Percentiles rank a stretch among this genome's conserved stretches.
Evolutionary conservation across 768 basidiomycete genomes (phyloP).

Genomic region (Tulasnella sp.): DNA sequence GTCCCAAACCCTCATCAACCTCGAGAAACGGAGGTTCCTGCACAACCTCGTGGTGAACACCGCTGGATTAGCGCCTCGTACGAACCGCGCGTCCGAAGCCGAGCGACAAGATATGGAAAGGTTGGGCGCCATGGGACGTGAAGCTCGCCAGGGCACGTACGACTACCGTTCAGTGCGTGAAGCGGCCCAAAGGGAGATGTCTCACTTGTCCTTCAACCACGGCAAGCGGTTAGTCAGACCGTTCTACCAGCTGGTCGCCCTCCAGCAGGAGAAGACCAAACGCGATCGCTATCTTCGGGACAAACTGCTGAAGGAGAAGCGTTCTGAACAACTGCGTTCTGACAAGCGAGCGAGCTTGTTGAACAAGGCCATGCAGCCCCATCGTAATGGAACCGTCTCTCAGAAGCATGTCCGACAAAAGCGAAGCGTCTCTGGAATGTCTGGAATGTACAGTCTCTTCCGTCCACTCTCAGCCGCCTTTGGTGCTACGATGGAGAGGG

Average conservation of each 20-base stretch:
- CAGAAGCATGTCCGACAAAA: slow-evolving; percentile 80
- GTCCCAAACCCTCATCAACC: slow-evolving; percentile 60
- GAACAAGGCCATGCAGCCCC: slow-evolving; percentile 62
- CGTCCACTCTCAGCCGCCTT: slow-evolving; percentile 87
- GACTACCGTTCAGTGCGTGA: slow-evolving; percentile 72
- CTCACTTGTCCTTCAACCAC: slow-evolving; percentile 44
- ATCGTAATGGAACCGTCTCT: slow-evolving; percentile 47
- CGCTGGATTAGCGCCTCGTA: slow-evolving; percentile 46
- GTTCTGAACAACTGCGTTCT: slow-evolving; percentile 64
- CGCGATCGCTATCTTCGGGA: slow-evolving; percentile 68
- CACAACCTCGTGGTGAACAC: slow-evolving; percentile 60
- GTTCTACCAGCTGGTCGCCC: slow-evolving; percentile 53
- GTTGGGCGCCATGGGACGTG: slow-evolving; percentile 69
- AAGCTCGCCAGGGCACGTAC: slow-evolving; percentile 57
- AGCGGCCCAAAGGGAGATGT: slow-evolving; percentile 64
- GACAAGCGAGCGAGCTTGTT: slow-evolving; percentile 74
- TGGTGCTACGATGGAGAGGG: slow-evolving; percentile 47
- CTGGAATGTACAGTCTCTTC: slow-evolving; percentile 77
- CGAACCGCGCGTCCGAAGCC: slow-evolving; percentile 48
- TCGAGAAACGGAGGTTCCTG: slow-evolving; percentile 75
- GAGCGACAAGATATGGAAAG: slow-evolving; percentile 70
- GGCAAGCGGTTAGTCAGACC: slow-evolving; percentile 55
- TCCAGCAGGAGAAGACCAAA: slow-evolving; percentile 78
- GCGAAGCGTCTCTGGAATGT: slow-evolving; percentile 85
- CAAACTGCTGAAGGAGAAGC: slow-evolving; percentile 69